Evolutionary conservation across 208 protist species (phyloP), one percentile per base, ranked within the genome.

Genomic region (Trypanosoma theileri): DNA sequence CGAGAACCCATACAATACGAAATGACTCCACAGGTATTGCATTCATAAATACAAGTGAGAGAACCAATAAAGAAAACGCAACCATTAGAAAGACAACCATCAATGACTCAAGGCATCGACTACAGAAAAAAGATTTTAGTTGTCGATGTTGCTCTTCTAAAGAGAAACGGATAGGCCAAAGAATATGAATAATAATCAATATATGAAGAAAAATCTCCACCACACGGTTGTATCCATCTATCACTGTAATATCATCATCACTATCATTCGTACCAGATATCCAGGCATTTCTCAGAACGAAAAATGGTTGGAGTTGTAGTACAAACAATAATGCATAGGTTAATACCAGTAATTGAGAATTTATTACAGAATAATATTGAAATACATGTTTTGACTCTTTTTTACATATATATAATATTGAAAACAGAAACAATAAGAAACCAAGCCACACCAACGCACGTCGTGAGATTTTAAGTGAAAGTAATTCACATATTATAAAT

Each of bases 241-340:
- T 50, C 22, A 73, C 40, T 11, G 17, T 52, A 21, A 21, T 50
- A 28, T 46, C 57, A 31, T 81, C 76, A n/a, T 48, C 44, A 31
- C 77, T 71, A n/a, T 48, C 44, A 26, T 24, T 42, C 0, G 73
- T 83, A 51, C 44, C 35, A 11, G 83, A 80, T 26, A 78, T 21
- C 45, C 69, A 51, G 0, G 13, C 35, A 61, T 85, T 85, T 63
- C 73, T 65, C 10, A 77, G 56, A 0, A 67, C 71, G 71, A 88
- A 83, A 63, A 83, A 81, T 4, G 79, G 79, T 31, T 76, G 61
- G 53, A 85, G 28, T 12, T 81, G 69, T 1, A 88, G 41, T 6
- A 73, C 13, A 31, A 75, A 63, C 0, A 83, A 10, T 4, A 67
- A 46, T n/a, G 71, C 59, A 67, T 83, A 85, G 1, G 77, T 31